Percentiles rank a stretch among this genome's conserved stretches.
Conservation (phyloP, 495 filamentous ascomycete species). For the Ascodesmis nigricans region DNA sequence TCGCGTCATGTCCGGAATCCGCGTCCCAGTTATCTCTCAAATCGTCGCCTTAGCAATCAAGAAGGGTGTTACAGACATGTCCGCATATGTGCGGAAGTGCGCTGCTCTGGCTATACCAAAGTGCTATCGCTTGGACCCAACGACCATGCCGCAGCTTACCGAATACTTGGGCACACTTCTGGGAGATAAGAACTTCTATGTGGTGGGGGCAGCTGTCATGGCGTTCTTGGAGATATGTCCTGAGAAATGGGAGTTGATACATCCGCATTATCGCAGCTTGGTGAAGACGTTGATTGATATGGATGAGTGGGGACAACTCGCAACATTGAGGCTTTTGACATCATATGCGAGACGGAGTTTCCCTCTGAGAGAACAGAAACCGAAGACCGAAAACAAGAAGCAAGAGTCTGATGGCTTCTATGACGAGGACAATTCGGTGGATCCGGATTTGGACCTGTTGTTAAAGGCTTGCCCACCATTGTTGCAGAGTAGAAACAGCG, state of each 20-base stretch:
- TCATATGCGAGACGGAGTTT: slow-evolving; percentile 77
- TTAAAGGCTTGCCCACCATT: slow-evolving; percentile 59
- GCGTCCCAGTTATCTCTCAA: slow-evolving; percentile 93
- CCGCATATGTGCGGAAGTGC: slow-evolving; percentile 72
- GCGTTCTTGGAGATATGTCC: slow-evolving; percentile 82
- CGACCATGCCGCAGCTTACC: slow-evolving; percentile 56
- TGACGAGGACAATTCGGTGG: slow-evolving; percentile 38
- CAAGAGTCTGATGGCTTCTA: slow-evolving; percentile 50
- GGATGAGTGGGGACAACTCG: slow-evolving; percentile 94
- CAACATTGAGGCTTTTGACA: slow-evolving; percentile 56
- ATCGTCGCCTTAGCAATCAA: slow-evolving; percentile 95
- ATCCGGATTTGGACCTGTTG: slow-evolving; percentile 67
- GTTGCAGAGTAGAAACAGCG: slow-evolving; percentile 80
- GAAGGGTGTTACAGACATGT: slow-evolving; percentile 80
- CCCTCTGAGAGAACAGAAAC: slow-evolving; percentile 39
- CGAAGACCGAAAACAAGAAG: slow-evolving; percentile 23
- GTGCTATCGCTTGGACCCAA: slow-evolving; percentile 83
- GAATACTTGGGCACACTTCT: slow-evolving; percentile 58
- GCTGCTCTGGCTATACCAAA: slow-evolving; percentile 93
- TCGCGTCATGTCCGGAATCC: slow-evolving; percentile 83
- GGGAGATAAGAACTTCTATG: slow-evolving; percentile 82
- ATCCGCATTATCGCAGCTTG: slow-evolving; percentile 65
- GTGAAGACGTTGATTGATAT: slow-evolving; percentile 88
- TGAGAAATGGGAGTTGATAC: slow-evolving; percentile 62
- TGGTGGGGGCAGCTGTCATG: slow-evolving; percentile 73